Evolutionary conservation across 2,329 filamentous ascomycete genomes (phyloP).

Genomic region (Aspergillus sp.): DNA sequence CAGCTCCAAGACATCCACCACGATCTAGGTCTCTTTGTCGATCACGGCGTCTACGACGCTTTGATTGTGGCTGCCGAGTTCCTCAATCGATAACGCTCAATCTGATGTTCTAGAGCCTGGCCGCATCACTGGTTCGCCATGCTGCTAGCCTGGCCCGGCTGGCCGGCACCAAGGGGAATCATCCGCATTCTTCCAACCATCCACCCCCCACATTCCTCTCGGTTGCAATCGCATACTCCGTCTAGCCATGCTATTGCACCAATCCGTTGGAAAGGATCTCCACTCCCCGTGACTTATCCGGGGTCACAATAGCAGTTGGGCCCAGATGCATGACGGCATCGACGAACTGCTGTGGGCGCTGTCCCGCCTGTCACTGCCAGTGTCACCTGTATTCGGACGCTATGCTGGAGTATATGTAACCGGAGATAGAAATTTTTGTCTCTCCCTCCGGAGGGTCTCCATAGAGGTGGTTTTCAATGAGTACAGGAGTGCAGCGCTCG

Average conservation of each 20-base stretch:
- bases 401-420: conserved; percentile 1
- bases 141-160: not conserved
- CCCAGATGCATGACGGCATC: conserved; percentile 21
- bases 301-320: not conserved
- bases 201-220: conserved; percentile 18
- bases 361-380: conserved; percentile 2
- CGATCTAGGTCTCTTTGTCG: not conserved
- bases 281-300: conserved; percentile 1
- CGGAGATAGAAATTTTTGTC: not conserved
- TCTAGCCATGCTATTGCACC: not conserved
- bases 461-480: not conserved
- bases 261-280: not conserved
- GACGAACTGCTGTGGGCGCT: not conserved
- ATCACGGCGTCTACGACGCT: not conserved
- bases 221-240: conserved; percentile 9
- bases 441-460: not conserved
- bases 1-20: not conserved
- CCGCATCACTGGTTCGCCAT: not conserved
- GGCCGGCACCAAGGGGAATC: not conserved
- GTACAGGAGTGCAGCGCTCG: conserved; percentile 2
- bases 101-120: not conserved
- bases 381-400: not conserved
- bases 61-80: not conserved
- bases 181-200: conserved; percentile 14
- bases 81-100: not conserved